phyloP scores from a whole-genome alignment of 1,284 basidiomycete species.

The Boletus smithii region DNA sequence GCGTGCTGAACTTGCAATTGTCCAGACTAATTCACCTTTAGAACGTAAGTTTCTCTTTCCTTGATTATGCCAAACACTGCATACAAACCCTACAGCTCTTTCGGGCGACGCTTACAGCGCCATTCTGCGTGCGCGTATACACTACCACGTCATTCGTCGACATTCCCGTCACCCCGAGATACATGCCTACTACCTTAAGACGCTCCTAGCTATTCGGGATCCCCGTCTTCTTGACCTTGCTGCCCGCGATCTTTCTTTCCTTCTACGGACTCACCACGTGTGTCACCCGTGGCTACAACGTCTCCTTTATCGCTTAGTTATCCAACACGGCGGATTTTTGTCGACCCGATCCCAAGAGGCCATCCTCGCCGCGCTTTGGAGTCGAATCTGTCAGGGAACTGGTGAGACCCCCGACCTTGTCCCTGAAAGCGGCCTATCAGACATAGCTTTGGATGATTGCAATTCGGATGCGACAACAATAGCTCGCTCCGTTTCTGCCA shows the following conservation, averaged over 20 bases:
- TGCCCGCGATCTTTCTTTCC: constrained; percentile 22
- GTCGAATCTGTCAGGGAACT: constrained; percentile 7
- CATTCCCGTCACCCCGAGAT: constrained; percentile 26
- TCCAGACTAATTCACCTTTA: neutral
- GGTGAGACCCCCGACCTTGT: neutral
- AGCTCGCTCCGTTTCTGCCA: constrained; percentile 16
- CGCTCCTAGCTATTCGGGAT: constrained; percentile 20
- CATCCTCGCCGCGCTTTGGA: constrained; percentile 27
- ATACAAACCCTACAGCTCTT: constrained; percentile 15
- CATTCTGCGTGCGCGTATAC: constrained; percentile 21
- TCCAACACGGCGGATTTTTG: constrained; percentile 14
- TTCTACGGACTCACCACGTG: constrained; percentile 22
- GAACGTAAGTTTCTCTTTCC: constrained; percentile 15
- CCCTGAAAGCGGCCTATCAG: neutral
- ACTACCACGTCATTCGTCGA: constrained; percentile 27
- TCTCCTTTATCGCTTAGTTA: constrained; percentile 30
- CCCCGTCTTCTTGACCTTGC: constrained; percentile 18
- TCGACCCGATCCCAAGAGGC: constrained; percentile 20
- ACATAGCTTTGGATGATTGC: neutral
- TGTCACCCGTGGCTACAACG: constrained; percentile 26
- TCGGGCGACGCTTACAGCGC: constrained; percentile 7
- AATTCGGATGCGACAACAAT: constrained; percentile 11
- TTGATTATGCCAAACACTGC: constrained; percentile 7
- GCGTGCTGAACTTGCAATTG: constrained; percentile 32
- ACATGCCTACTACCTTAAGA: constrained; percentile 27